Conservation (phyloP, 768 basidiomycete species). For the Boletus fagicola region DNA sequence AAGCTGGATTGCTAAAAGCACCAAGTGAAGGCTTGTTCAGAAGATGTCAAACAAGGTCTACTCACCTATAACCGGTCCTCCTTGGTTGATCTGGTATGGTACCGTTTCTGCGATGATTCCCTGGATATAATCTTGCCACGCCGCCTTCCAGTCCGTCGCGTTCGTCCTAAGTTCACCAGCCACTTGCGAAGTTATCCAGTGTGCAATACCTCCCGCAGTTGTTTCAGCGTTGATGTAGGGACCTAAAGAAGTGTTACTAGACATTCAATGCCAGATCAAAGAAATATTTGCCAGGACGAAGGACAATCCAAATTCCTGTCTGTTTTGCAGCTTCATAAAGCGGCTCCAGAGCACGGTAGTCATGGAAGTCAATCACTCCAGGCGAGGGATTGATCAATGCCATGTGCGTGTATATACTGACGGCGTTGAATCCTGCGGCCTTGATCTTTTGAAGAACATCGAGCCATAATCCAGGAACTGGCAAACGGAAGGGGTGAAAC, state of each 20-base stretch:
- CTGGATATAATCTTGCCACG: conserved; percentile 73
- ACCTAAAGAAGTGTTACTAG: conserved; percentile 17
- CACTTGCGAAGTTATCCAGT: conserved; percentile 70
- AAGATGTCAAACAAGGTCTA: neutral
- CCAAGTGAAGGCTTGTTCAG: neutral
- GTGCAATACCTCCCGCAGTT: conserved; percentile 68
- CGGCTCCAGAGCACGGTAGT: conserved; percentile 65
- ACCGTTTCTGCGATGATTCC: conserved; percentile 59
- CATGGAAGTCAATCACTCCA: conserved; percentile 69
- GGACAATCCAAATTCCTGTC: conserved; percentile 74
- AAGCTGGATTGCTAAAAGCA: conserved; percentile 49
- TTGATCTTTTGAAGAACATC: conserved; percentile 81
- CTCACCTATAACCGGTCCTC: conserved; percentile 74
- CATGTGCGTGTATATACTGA: conserved; percentile 83
- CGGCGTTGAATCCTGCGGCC: conserved; percentile 74
- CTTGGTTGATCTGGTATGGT: conserved; percentile 65
- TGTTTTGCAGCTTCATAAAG: conserved; percentile 72
- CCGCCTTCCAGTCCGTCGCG: conserved; percentile 62
- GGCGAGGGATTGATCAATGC: conserved; percentile 72
- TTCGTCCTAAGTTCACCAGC: conserved; percentile 67
- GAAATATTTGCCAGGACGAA: conserved; percentile 63
- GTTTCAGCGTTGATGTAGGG: conserved; percentile 77
- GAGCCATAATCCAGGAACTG: conserved; percentile 76
- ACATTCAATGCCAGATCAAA: neutral
- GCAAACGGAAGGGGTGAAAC: conserved; percentile 80